Base-by-base conservation (phyloP, 768 basidiomycete genomes). In the Serendipita sp. region DNA sequence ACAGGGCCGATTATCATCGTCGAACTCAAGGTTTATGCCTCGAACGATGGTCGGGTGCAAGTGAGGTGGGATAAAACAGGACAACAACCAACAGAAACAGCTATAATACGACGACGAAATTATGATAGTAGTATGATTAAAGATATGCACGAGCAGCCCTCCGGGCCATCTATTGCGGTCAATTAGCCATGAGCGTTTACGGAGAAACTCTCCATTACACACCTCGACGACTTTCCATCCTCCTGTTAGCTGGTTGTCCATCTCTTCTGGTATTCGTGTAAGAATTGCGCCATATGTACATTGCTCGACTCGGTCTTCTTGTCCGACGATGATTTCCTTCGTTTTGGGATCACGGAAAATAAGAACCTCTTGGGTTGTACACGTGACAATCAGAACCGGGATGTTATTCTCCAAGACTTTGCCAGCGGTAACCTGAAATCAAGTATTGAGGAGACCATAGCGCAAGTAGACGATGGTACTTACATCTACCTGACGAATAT, bases 161-260 rank as follows among this genome's bases (percentile, higher is more conserved):
- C 10, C 67, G 46, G 16, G 67, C 67, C 67, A 68, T 68, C 65
- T 67, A 41, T 38, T 41, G n/a, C 32, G 18, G 32, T 62, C 16
- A 24, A 46, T 2, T 58, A 66, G 45, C n/a, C 18, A n/a, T 24
- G 28, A 3, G 35, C 4, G 28, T 28, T 5, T 28, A 44, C 51
- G 2, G 15, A 15, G 38, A n/a, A 47, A n/a, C 3, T 45, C 10
- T 44, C n/a, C 11, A 51, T 45, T 15, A 76, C 82, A 62, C 72
- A 93, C 92, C 85, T 98, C 95, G 32, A 97, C 81, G 63, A 98
- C 83, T 75, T 97, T 98, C 95, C 96, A 99, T 11, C 96, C 96
- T 47, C 91, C 93, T 0, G 96, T 99, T 51, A 96, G 79, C 73
- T 93, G 90, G 72, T 98, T 89, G 34, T 84, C 85, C 67, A 97